A percentile compares a stretch with the other conserved stretches of the same genome.
Conservation (phyloP, 2,329 filamentous ascomycete genomes). For the Bisporella sp. region DNA sequence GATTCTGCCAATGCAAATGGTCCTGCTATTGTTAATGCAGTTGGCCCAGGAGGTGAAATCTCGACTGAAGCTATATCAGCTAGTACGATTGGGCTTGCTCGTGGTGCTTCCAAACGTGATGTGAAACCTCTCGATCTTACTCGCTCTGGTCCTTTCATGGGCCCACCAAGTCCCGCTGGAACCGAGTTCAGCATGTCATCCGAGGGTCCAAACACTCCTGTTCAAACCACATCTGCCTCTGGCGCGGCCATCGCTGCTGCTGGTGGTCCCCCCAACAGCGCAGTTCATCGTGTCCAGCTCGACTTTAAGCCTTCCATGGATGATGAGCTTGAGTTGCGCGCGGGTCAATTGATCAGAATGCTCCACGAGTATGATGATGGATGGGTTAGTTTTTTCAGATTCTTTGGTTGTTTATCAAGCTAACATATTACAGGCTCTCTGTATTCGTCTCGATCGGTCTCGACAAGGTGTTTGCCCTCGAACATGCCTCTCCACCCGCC, state of each 20-base stretch:
- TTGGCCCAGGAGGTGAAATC: slow-evolving; percentile 31
- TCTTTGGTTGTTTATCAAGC: slow-evolving; percentile 8
- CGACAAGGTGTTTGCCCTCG: slow-evolving; percentile 89
- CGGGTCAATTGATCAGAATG: slow-evolving; percentile 79
- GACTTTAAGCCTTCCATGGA: slow-evolving; percentile 91
- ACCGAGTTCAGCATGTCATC: slow-evolving; percentile 57
- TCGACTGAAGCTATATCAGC: slow-evolving; percentile 8
- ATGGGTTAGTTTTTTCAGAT: slow-evolving; percentile 59
- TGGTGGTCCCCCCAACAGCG: slow-evolving; percentile 48
- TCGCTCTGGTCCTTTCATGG: slow-evolving; percentile 29
- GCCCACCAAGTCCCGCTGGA: slow-evolving; percentile 51
- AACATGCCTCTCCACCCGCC: slow-evolving; percentile 86
- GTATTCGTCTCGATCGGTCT: slow-evolving; percentile 82
- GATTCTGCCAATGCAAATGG: slow-evolving; percentile 35
- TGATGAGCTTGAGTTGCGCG: slow-evolving; percentile 77
- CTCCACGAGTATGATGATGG: slow-evolving; percentile 97
- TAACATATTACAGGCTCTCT: slow-evolving; percentile 62
- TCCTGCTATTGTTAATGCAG: slow-evolving; percentile 33
- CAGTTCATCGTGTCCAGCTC: slow-evolving; percentile 88
- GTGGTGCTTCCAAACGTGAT: slow-evolving; percentile 51
- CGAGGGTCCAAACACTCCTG: slow-evolving; percentile 39
- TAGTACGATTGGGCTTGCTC: slow-evolving; percentile 32
- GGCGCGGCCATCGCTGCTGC: slow-evolving; percentile 56
- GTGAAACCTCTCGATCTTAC: slow-evolving; percentile 47
- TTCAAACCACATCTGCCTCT: slow-evolving; percentile 33